Evolutionary conservation across 2,329 filamentous ascomycete genomes (phyloP), one percentile per base, ranked within the genome.

Genomic region (Ceratocystis alfenasii): DNA sequence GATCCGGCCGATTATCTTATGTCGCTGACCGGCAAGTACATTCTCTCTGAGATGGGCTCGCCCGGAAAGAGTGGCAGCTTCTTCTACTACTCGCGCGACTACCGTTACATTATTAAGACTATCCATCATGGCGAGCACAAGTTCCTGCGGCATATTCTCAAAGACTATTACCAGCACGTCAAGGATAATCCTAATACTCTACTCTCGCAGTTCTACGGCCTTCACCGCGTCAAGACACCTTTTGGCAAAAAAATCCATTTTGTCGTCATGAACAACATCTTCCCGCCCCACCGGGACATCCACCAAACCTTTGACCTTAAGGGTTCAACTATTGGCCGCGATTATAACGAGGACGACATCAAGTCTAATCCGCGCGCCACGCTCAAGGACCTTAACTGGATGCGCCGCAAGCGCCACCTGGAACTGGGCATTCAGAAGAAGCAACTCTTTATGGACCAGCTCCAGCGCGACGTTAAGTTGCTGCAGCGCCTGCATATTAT

Each of bases 81-180:
- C 79, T 99, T 99, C 78, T 99, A 99, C 80, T 99, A 97, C 78
- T 97, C 94, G 61, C 84, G 94, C 72, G 94, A 99, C 77, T 99
- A 99, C 82, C 97, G 96, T 77, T 99, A 99, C 78, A 99, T 99
- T 77, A 99, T 99, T 83, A 99, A 99, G 78, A 99, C 94, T 25
- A 97, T 99, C 70, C 94, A 99, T 74, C 94, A 97, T 72, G 85
- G 86, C 71, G 94, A 99, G 76, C 89, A 93, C 79, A 92, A 92
- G 72, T 92, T 93, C 69, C 80, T 95, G 62, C 82, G 89, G 63
- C 91, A 87, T 75, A 89, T 93, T 67, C 78, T 95, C 66, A 90
- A 87, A 73, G 89, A 97, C 68, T 99, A 99, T 76, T 96, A 96
- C 77, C 80, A 88, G 66, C 94, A 99, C 74, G 90, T 97, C 70